A percentile compares a stretch with the other conserved stretches of the same genome.
Conservation (phyloP, 768 basidiomycete species). For the Mycena rosella region DNA sequence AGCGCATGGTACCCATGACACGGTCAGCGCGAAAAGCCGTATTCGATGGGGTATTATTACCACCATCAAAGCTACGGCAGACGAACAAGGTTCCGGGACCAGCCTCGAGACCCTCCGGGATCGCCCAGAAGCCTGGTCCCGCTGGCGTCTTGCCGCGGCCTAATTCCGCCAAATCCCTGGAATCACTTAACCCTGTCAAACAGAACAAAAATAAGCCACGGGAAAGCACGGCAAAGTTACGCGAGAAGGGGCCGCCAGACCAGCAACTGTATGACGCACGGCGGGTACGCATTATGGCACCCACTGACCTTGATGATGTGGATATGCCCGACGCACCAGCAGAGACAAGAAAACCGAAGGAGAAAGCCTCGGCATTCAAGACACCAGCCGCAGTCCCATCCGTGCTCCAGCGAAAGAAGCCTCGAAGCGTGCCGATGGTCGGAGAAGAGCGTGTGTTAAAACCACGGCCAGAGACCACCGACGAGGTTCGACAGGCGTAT, state of each 20-base stretch:
- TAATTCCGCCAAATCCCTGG: neutral
- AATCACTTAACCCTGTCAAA: neutral
- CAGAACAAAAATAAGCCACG: neutral
- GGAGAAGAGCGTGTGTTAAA: neutral
- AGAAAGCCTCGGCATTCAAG: too few species aligned
- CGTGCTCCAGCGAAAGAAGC: neutral
- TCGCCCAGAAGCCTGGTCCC: neutral
- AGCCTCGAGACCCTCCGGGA: too few species aligned
- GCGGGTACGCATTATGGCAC: neutral
- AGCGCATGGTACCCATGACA: too few species aligned
- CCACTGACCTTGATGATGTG: neutral
- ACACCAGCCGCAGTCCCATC: neutral
- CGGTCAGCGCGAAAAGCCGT: too few species aligned
- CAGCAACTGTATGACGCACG: conserved; percentile 1
- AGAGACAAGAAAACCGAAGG: neutral
- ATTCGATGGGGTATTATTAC: conserved; percentile 3
- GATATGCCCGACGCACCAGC: neutral
- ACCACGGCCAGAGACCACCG: neutral
- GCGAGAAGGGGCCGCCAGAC: too few species aligned
- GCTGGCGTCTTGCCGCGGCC: neutral
- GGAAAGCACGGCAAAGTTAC: neutral
- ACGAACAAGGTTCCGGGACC: neutral
- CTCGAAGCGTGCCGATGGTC: neutral
- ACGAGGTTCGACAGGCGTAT: neutral
- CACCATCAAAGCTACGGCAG: neutral